Evolutionary conservation across 2,329 filamentous ascomycete genomes (phyloP).

Genomic region (Calonectria hawksworthii): DNA sequence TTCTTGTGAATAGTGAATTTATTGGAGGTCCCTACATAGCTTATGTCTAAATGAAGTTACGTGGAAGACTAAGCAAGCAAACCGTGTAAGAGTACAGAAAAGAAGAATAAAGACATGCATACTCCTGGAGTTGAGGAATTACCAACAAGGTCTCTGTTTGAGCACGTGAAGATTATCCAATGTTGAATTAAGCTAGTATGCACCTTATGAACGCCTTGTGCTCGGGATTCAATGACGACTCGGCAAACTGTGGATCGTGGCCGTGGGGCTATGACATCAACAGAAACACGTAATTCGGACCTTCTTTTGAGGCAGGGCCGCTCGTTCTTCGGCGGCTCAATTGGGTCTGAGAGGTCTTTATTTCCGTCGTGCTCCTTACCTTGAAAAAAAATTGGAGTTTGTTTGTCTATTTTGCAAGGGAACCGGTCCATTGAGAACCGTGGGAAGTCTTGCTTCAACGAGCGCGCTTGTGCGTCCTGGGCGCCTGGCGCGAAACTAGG

Average conservation of each 20-base stretch:
- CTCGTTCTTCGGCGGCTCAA: not conserved
- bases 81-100: slow-evolving; percentile 14
- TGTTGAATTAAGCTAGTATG: not conserved
- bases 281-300: not conserved
- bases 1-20: slow-evolving; percentile 31
- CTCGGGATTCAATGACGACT: not conserved
- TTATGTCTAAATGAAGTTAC: slow-evolving; percentile 13
- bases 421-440: not conserved
- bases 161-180: not conserved
- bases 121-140: not conserved
- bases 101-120: not conserved
- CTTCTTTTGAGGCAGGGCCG: not conserved
- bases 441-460: not conserved
- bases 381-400: not conserved
- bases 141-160: not conserved
- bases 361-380: too few species aligned
- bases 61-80: slow-evolving; percentile 14
- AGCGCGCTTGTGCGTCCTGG: not conserved
- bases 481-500: not conserved
- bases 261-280: not conserved
- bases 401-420: too few species aligned
- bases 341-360: not conserved
- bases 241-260: not conserved
- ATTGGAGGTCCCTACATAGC: slow-evolving; percentile 25
- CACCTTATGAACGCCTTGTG: not conserved